Evolutionary conservation across 176 grass and related monocot genomes (phyloP).

Genomic region (Oryza glumipatula): DNA sequence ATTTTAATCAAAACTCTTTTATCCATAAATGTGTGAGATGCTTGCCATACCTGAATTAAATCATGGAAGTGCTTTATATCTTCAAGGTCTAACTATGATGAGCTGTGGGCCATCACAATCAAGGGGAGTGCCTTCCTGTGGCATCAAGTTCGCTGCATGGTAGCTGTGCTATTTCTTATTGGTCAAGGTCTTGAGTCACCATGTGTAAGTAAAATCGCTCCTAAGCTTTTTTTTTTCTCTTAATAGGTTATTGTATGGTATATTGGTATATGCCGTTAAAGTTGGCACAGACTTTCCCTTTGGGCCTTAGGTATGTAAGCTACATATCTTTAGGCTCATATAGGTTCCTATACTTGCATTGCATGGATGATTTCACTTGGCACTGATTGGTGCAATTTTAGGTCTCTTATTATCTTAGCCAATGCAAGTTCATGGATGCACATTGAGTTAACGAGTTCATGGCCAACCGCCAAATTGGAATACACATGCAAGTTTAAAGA

Average conservation of each 20-base stretch:
- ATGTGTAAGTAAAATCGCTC: conserved; percentile 63
- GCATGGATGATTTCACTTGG: conserved; percentile 3
- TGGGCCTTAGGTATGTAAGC: conserved; percentile 1
- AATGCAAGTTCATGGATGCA: conserved; percentile 18
- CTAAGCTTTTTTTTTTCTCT: conserved; percentile 11
- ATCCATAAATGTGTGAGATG: conserved; percentile 29
- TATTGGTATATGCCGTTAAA: conserved; percentile 19
- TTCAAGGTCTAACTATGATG: conserved; percentile 69
- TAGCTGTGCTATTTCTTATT: conserved; percentile 88
- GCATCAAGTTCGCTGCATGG: conserved; percentile 99
- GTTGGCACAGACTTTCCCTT: not conserved
- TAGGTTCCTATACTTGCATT: not conserved
- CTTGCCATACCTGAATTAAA: not conserved
- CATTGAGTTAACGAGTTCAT: not conserved
- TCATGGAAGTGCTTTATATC: conserved; percentile 17
- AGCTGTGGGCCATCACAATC: conserved; percentile 83
- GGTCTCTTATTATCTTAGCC: not conserved
- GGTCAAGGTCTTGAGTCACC: conserved; percentile 82
- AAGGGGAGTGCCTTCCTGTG: conserved; percentile 94
- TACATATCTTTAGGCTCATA: not conserved
- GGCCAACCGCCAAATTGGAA: not conserved
- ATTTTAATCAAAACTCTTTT: conserved; percentile 21
- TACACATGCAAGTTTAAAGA: conserved; percentile 12
- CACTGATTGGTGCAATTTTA: not conserved
- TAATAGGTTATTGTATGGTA: not conserved